A percentile compares a stretch with the other conserved stretches of the same genome.
Conservation (phyloP, 352 stramenopile genomes). For the Thalassiosira hispida region DNA sequence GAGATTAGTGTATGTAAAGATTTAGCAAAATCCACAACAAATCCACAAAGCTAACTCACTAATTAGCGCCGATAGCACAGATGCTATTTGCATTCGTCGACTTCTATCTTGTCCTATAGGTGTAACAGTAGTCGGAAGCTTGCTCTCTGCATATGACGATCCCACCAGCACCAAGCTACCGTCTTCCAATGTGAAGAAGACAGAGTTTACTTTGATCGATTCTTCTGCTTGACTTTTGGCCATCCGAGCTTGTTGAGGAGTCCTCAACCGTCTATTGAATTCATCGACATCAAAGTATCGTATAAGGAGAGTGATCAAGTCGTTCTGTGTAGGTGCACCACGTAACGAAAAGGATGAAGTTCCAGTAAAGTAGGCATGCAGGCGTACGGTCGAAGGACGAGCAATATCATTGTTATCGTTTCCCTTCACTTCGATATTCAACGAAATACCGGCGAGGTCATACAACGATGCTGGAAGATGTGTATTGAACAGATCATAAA, state of each 20-base stretch:
- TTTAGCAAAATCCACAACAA: not conserved
- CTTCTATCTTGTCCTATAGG: not conserved
- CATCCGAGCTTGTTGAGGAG: not conserved
- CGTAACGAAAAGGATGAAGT: constrained; percentile 26
- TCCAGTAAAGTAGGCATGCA: constrained; percentile 42
- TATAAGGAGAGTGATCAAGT: constrained; percentile 40
- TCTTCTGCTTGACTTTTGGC: not conserved
- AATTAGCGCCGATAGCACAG: not conserved
- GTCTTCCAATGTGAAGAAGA: constrained; percentile 38
- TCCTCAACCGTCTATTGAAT: constrained; percentile 27
- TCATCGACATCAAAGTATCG: constrained; percentile 39
- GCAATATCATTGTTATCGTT: not conserved
- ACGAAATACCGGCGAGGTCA: constrained; percentile 30
- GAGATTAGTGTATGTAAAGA: not conserved
- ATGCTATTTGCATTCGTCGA: not conserved
- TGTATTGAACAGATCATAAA: constrained; percentile 31
- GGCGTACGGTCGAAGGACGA: constrained; percentile 10
- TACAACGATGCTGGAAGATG: constrained; percentile 34
- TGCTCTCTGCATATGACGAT: constrained; percentile 3
- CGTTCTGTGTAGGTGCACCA: constrained; percentile 15
- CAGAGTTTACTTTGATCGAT: constrained; percentile 41
- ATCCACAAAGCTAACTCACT: constrained; percentile 4
- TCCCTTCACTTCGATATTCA: constrained; percentile 19
- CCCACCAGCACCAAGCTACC: constrained; percentile 25
- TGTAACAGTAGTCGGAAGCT: not conserved